Base-by-base conservation (phyloP, 805 yeast species). In the Saccharomyces mikatae region DNA sequence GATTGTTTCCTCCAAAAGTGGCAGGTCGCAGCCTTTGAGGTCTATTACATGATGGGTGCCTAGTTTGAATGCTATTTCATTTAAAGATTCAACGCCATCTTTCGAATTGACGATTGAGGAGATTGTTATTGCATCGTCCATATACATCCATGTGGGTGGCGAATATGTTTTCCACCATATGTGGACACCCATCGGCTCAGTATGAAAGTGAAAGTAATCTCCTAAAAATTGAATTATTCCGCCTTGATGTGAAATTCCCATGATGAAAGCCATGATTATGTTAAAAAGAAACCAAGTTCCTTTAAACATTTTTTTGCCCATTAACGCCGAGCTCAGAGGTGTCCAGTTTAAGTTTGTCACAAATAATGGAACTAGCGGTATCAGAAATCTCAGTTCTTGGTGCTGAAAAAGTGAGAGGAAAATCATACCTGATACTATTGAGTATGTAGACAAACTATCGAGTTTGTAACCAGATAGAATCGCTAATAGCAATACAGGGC, bases 81-180 rank as follows among this genome's bases (percentile, higher is more conserved):
- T 63, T 8, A 62, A 41, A 21, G 59, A 58, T 49, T 69, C 69
- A 9, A 54, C 55, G 26, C 61, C 61, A 51, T 67, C 41, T 8
- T 51, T 54, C 13, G 61, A 50, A 14, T 55, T 60, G 13, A 36
- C 22, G 1, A 65, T 58, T 5, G 68, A 63, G 8, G 67, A 60
- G n/a, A 51, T 60, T 10, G 52, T 56, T 27, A 72, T 51, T 13
- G 62, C 56, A 0, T 54, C 4, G 47, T 65, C 64, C 27, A 68
- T 66, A 49, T 86, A 71, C 54, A 92, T 67, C 96, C 96, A 94
- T 4, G 89, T 79, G 2, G 99, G 98, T 0, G 98, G 97, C 3
- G 89, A 80, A 62, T 92, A 94, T 0, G 97, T 89, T 67, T 89
- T 83, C 98, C 98, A 92, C 89, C 96, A 92, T 4, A 92, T 64